A percentile compares a stretch with the other conserved stretches of the same genome.
phyloP scores from a whole-genome alignment of 345 rosid species.

The Aethionema arabicum region DNA sequence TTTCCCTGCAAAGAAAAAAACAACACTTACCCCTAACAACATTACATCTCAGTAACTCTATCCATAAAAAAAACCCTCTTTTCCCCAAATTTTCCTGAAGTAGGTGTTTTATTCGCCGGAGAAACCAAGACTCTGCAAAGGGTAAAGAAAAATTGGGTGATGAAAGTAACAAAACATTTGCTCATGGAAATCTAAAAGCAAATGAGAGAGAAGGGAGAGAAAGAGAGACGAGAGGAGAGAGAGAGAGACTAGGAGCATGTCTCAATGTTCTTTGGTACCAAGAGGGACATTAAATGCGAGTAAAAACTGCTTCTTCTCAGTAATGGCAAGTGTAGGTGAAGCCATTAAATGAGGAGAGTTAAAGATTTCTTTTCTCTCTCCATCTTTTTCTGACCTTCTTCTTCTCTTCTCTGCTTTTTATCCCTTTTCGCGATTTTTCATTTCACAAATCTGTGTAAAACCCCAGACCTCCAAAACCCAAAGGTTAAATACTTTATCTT shows the following conservation, averaged over 20 bases:
- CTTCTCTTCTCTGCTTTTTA: neutral
- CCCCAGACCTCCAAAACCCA: too few relatives aligned
- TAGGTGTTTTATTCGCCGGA: slow-evolving; percentile 7
- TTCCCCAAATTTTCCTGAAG: slow-evolving; percentile 12
- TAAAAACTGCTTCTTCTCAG: slow-evolving; percentile 35
- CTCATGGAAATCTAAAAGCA: slow-evolving; percentile 38
- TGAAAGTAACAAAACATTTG: slow-evolving; percentile 40
- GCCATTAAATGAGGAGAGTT: slow-evolving; percentile 24
- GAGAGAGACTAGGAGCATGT: slow-evolving; percentile 30
- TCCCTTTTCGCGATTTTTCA: too few relatives aligned
- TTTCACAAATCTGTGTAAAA: too few relatives aligned
- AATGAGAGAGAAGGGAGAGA: slow-evolving; percentile 11
- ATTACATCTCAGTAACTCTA: slow-evolving; percentile 3
- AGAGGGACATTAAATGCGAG: slow-evolving; percentile 36
- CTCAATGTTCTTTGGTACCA: slow-evolving; percentile 2
- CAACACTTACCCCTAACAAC: too few relatives aligned
- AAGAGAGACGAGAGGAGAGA: slow-evolving; percentile 26
- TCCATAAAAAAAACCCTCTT: neutral
- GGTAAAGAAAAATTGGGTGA: slow-evolving; percentile 29
- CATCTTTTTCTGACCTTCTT: slow-evolving; percentile 11
- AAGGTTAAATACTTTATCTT: too few relatives aligned
- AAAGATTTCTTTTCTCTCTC: slow-evolving; percentile 31
- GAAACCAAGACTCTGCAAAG: slow-evolving; percentile 13
- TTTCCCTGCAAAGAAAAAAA: too few relatives aligned
- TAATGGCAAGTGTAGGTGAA: slow-evolving; percentile 40